Base-by-base conservation (phyloP, 2,329 filamentous ascomycete species). In the Nemania bipapillata region DNA sequence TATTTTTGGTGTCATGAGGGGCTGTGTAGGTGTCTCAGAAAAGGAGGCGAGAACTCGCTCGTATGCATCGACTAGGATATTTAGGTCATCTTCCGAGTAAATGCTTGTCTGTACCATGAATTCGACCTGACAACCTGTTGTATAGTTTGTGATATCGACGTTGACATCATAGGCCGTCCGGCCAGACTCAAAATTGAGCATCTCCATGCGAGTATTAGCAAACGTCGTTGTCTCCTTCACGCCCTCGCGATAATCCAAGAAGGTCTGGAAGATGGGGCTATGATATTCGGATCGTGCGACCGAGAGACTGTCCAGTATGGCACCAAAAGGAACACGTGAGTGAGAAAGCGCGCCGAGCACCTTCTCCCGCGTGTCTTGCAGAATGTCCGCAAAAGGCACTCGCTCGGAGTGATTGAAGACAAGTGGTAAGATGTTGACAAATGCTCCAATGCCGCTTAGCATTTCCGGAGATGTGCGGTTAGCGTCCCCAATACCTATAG, bases 371-470 rank as follows among this genome's bases (percentile, higher is more conserved):
- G 11, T 71, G 63, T 12, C 62, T 28, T 17, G 65, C 63, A 12
- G 69, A 7, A 20, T 66, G 58, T 4, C 32, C 35, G 35, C 65
- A 68, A 59, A 55, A 1, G 20, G 64, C 6, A 47, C 26, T 1
- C 32, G 56, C 26, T 6, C 71, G 64, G 22, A 74, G 65, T 28
- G 72, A 70, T 3, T 35, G 65, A 86, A 81, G 0, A 78, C 77
- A 0, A 87, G 54, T 1, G 86, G 80, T 0, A 88, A 74, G 0
- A 87, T 72, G 65, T 88, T 87, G 2, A 87, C 66, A 47, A 83
- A 83, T 49, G 81, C 74, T 1, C 86, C 86, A 1, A 87, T 73
- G 2, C 74, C 85, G 0, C 72, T 62, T 7, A 74, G 65, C 1
- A 79, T 62, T 1, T 77, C 67, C 11, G 63, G 65, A 1, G 84